Conservation (phyloP, 2,329 filamentous ascomycete species). For the Ceratocystis variospora region DNA sequence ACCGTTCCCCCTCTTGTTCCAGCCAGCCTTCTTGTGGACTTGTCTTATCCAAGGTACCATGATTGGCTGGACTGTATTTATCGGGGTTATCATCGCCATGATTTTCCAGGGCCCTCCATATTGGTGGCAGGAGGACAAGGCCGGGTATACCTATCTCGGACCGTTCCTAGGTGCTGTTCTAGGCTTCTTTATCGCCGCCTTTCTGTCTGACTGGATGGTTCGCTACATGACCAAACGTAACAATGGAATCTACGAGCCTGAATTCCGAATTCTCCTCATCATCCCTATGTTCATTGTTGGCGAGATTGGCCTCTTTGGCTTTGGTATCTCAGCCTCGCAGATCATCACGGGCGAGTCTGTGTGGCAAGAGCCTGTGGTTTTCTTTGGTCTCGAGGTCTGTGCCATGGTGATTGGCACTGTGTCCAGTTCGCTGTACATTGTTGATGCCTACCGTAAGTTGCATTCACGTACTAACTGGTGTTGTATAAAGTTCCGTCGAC, state of each 20-base stretch:
- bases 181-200: conserved; percentile 63
- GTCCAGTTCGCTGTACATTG: conserved; percentile 71
- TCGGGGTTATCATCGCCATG: conserved; percentile 67
- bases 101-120: conserved; percentile 70
- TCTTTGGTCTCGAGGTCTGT: conserved; percentile 70
- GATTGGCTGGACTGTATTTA: conserved; percentile 93
- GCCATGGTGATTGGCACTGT: conserved; percentile 90
- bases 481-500: not conserved
- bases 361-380: conserved; percentile 63
- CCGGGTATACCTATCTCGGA: conserved; percentile 76
- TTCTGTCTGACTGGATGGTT: conserved; percentile 60
- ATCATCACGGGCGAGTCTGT: conserved; percentile 43
- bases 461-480: not conserved
- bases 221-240: conserved; percentile 59
- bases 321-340: conserved; percentile 57
- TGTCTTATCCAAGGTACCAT: conserved; percentile 72
- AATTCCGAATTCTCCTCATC: conserved; percentile 74
- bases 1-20: conserved; percentile 68
- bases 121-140: conserved; percentile 67
- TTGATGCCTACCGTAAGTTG: conserved; percentile 73
- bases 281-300: conserved; percentile 69
- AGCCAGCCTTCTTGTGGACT: conserved; percentile 73
- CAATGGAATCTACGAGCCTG: conserved; percentile 74
- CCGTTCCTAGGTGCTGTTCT: conserved; percentile 71
- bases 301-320: conserved; percentile 68